phyloP scores from a whole-genome alignment of 1,284 basidiomycete genomes.

The Veloporphyrellus conicus region DNA sequence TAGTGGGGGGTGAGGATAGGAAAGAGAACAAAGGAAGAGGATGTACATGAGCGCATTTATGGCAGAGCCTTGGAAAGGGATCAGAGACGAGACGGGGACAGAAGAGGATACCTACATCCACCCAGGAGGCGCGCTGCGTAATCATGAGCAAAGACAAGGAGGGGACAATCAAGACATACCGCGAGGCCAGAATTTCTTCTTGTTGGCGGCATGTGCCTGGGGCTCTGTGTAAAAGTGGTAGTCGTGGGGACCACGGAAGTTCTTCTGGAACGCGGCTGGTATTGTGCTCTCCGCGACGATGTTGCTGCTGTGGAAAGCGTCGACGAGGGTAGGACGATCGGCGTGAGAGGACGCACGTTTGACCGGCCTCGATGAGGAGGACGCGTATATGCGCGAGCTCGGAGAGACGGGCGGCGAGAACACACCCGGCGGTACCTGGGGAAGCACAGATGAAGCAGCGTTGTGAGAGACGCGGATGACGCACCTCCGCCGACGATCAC shows the following conservation, averaged over 20 bases:
- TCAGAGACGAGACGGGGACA: background rate
- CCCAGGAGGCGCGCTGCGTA: constrained; percentile 58
- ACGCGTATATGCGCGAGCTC: constrained; percentile 56
- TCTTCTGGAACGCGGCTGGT: constrained; percentile 38
- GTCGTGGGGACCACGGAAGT: constrained; percentile 44
- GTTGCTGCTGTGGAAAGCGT: constrained; percentile 23
- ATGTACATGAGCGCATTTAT: constrained; percentile 64
- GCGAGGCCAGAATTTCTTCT: constrained; percentile 56
- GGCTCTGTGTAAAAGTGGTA: constrained; percentile 54
- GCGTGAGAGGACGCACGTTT: constrained; percentile 42
- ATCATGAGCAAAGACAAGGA: constrained; percentile 2
- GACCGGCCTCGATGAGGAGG: constrained; percentile 61
- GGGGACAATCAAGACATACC: constrained; percentile 36
- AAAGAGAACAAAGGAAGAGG: background rate
- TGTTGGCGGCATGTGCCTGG: constrained; percentile 45
- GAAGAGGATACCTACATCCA: constrained; percentile 49
- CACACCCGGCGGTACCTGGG: constrained; percentile 65
- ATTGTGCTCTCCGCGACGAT: constrained; percentile 38
- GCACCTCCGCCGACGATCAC: constrained; percentile 63
- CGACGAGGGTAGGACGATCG: background rate
- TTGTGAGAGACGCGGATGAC: constrained; percentile 1
- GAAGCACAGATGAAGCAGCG: background rate
- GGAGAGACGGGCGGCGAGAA: constrained; percentile 59
- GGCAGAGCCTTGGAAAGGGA: constrained; percentile 47
- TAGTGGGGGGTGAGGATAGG: constrained; percentile 25